These are phyloP conservation scores for Fusarium solani-melongenae DNA, from an alignment of 2,329 filamentous ascomycete genomes.

Conservation along the genomic window DNA sequence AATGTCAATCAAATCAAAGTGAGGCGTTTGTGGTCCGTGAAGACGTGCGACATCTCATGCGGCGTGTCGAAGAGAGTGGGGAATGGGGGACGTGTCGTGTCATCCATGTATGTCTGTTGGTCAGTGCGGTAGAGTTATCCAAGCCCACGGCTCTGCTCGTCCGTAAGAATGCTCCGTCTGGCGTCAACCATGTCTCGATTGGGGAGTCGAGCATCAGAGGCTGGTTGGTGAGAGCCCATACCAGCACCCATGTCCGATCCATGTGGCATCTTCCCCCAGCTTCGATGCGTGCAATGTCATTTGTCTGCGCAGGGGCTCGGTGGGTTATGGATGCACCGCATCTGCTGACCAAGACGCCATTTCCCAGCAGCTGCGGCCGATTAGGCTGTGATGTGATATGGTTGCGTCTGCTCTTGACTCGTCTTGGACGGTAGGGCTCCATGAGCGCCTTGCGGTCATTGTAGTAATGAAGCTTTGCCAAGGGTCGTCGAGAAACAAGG, in stretches of 20 bases:
- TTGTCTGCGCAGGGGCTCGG: slow-evolving; percentile 10
- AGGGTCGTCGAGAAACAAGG: slow-evolving; percentile 9
- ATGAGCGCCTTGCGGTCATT: neutral
- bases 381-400: slow-evolving; percentile 12
- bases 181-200: neutral
- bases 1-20: slow-evolving; percentile 14
- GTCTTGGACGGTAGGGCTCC: neutral
- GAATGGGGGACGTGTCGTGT: neutral
- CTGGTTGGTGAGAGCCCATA: slow-evolving; percentile 17
- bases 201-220: neutral
- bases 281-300: slow-evolving; percentile 19
- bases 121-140: slow-evolving; percentile 9
- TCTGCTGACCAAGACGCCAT: slow-evolving; percentile 16
- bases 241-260: slow-evolving; percentile 28
- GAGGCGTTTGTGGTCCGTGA: slow-evolving; percentile 28
- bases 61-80: neutral
- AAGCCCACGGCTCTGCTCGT: neutral
- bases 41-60: slow-evolving; percentile 15
- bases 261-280: slow-evolving; percentile 32
- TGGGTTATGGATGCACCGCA: slow-evolving; percentile 2
- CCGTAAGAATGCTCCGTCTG: neutral
- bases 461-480: neutral
- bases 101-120: slow-evolving; percentile 1
- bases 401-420: neutral
- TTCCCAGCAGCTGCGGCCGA: slow-evolving; percentile 1